Evolutionary conservation across 805 yeast species (phyloP).

Genomic region (Starmerella apicola): DNA sequence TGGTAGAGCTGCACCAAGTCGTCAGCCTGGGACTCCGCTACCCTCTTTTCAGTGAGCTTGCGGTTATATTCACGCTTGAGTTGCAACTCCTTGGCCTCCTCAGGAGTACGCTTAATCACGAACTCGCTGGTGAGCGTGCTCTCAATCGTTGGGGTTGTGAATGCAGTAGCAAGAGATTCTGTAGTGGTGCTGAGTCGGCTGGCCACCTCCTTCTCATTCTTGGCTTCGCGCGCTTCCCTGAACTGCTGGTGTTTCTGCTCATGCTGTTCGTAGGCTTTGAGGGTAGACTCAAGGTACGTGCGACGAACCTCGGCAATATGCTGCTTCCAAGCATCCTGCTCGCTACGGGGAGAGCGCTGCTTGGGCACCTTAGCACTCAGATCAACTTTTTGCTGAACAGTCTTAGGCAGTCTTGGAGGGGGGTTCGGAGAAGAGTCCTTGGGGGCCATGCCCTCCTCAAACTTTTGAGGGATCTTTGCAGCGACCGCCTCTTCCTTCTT

Average conservation of each 20-base stretch:
- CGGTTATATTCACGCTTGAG: conserved; percentile 61
- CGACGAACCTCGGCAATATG: conserved; percentile 58
- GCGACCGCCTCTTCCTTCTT: conserved; percentile 26
- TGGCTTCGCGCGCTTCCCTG: conserved; percentile 30
- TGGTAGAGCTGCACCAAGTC: conserved; percentile 56
- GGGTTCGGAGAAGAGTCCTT: conserved; percentile 43
- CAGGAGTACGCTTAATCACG: conserved; percentile 59
- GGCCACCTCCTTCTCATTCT: conserved; percentile 26
- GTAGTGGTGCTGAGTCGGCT: conserved; percentile 25
- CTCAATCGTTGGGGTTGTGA: conserved; percentile 73
- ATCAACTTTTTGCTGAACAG: conserved; percentile 49
- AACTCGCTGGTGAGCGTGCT: conserved; percentile 42
- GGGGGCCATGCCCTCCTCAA: conserved; percentile 55
- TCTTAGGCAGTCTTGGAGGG: conserved; percentile 32
- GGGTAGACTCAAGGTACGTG: conserved; percentile 53
- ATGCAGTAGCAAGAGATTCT: conserved; percentile 36
- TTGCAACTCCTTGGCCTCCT: conserved; percentile 44
- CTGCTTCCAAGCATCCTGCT: conserved; percentile 34
- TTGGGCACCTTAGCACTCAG: conserved; percentile 34
- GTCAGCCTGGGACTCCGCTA: conserved; percentile 41
- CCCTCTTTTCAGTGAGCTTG: conserved; percentile 39
- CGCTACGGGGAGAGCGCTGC: conserved; percentile 18
- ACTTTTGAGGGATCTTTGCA: conserved; percentile 52
- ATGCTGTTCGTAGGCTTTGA: conserved; percentile 40
- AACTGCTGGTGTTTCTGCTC: conserved; percentile 32